These are phyloP conservation scores for Didymella arachidicola DNA, from an alignment of 2,329 filamentous ascomycete species.

Conservation along the genomic window DNA sequence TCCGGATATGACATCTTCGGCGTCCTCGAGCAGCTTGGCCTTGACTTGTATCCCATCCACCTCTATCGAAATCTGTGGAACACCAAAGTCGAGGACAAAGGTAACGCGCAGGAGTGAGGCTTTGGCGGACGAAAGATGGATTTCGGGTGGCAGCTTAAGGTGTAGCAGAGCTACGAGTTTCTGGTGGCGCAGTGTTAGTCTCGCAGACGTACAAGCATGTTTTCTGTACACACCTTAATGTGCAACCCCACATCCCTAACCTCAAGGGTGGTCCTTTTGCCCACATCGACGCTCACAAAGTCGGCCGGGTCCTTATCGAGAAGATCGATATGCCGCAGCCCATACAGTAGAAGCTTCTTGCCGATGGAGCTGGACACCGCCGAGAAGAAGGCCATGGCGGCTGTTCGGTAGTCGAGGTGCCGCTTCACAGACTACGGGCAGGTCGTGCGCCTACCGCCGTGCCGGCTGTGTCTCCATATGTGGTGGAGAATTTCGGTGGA, in stretches of 20 bases:
- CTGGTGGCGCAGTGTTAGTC: slow-evolving; percentile 54
- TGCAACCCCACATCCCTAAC: slow-evolving; percentile 85
- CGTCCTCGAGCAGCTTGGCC: slow-evolving; percentile 37
- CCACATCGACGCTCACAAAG: slow-evolving; percentile 83
- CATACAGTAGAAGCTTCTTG: slow-evolving; percentile 88
- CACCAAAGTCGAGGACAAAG: slow-evolving; percentile 87
- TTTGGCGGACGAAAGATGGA: slow-evolving; percentile 76
- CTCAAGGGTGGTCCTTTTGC: slow-evolving; percentile 82
- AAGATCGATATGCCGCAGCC: slow-evolving; percentile 80
- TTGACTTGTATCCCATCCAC: slow-evolving; percentile 81
- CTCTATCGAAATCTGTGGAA: slow-evolving; percentile 81
- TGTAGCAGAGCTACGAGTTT: slow-evolving; percentile 79
- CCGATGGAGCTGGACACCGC: slow-evolving; percentile 80
- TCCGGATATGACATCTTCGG: slow-evolving; percentile 10
- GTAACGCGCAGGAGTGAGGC: slow-evolving; percentile 80
- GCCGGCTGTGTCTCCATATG: slow-evolving; percentile 39
- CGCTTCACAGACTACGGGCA: slow-evolving; percentile 30
- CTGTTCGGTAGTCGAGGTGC: slow-evolving; percentile 20
- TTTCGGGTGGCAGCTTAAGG: slow-evolving; percentile 69
- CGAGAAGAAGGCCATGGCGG: slow-evolving; percentile 67
- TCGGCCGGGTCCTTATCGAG: slow-evolving; percentile 88
- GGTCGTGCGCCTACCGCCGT: slow-evolving; percentile 41
- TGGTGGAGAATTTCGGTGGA: slow-evolving; percentile 10
- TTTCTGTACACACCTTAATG: slow-evolving; percentile 67
- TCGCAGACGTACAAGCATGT: background rate